Evolutionary conservation across 768 basidiomycete species (phyloP).

Genomic region (Hydnomerulius pinastri): DNA sequence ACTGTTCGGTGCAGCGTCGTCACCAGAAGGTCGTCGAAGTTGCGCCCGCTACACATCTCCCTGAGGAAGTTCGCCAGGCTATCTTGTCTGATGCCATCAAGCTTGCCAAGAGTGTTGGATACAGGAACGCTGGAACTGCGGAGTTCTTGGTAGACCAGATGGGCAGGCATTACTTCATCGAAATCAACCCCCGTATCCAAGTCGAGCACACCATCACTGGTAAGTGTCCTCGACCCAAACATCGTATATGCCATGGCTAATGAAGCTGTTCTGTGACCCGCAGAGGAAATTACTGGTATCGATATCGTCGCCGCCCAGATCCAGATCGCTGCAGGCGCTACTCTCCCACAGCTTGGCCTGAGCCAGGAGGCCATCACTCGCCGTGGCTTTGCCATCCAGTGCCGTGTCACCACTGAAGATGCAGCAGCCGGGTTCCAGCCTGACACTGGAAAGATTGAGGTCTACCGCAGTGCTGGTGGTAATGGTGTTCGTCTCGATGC

Average conservation of each 20-base stretch:
- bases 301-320: constrained; percentile 99
- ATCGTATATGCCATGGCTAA: background rate
- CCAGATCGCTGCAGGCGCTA: constrained; percentile 98
- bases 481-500: constrained; percentile 98
- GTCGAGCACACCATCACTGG: constrained; percentile 99
- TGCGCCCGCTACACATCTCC: constrained; percentile 92
- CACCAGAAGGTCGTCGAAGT: constrained; percentile 99
- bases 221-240: constrained; percentile 31
- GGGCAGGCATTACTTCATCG: constrained; percentile 98
- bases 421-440: constrained; percentile 92
- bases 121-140: constrained; percentile 96
- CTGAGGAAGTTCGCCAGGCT: constrained; percentile 86
- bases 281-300: constrained; percentile 99
- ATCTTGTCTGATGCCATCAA: constrained; percentile 92
- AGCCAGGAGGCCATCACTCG: constrained; percentile 95
- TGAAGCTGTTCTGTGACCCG: background rate
- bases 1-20: constrained; percentile 96
- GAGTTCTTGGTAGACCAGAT: constrained; percentile 98
- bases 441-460: constrained; percentile 98
- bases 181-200: constrained; percentile 99
- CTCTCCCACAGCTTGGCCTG: constrained; percentile 91
- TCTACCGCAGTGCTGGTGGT: constrained; percentile 97
- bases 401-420: constrained; percentile 98
- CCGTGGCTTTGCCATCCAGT: constrained; percentile 97
- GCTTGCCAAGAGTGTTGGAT: constrained; percentile 89